phyloP scores from a whole-genome alignment of 352 stramenopile species.

The Pythium phragmitis region DNA sequence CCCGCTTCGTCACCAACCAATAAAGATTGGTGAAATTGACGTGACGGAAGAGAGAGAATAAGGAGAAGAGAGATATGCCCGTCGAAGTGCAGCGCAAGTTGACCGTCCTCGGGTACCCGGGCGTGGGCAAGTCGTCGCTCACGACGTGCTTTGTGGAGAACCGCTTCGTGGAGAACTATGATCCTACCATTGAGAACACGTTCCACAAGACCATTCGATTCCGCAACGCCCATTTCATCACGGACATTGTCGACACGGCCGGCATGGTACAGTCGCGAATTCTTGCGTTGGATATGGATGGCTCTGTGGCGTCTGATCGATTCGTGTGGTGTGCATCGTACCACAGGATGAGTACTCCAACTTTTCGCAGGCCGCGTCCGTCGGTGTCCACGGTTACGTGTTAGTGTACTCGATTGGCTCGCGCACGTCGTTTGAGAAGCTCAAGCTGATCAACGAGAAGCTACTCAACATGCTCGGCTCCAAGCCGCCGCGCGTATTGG shows the following conservation, averaged over 20 bases:
- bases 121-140: conserved; percentile 94
- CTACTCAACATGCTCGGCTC: conserved; percentile 94
- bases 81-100: conserved; percentile 96
- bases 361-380: conserved; percentile 94
- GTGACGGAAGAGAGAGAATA: neutral
- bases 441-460: conserved; percentile 94
- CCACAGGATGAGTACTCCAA: conserved; percentile 94
- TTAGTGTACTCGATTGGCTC: conserved; percentile 94
- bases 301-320: neutral
- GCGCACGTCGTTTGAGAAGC: conserved; percentile 93
- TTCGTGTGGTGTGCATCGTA: neutral
- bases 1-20: neutral
- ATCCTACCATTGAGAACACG: conserved; percentile 96
- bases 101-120: conserved; percentile 93
- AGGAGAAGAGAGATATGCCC: conserved; percentile 49
- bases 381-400: conserved; percentile 95
- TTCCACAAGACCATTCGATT: conserved; percentile 96
- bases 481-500: conserved; percentile 91
- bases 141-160: conserved; percentile 95
- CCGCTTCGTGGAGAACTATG: conserved; percentile 91
- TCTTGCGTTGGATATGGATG: neutral
- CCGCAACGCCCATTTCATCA: conserved; percentile 95
- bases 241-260: conserved; percentile 96
- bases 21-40: too few relatives aligned
- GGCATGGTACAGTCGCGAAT: conserved; percentile 77